Evolutionary conservation across 108 stramenopile genomes (phyloP), one percentile per base, ranked within the genome.

Genomic region (Fragilariopsis cylindrus): DNA sequence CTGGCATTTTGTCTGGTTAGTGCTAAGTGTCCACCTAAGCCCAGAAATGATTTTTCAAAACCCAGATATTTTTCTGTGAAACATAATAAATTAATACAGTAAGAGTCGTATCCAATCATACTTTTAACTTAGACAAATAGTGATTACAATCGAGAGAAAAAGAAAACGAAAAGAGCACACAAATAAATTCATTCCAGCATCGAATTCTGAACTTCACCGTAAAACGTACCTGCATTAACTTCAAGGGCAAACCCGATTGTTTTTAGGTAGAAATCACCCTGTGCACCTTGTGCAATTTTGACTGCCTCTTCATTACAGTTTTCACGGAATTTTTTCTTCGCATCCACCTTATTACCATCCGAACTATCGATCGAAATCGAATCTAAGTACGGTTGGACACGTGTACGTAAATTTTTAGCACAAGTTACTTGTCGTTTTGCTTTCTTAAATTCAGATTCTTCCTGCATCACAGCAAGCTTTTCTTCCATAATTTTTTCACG

Each of bases 231-330:
- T 30, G 84, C 88, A 67, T 90, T 87, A 9, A 91, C 79, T 72
- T 87, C 79, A 15, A 94, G 78, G 11, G 86, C 73, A 63, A 87
- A 92, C 44, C 93, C 93, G 76, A 94, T 92, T 6, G 87, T 87
- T n/a, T 81, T 82, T 21, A 89, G 73, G 77, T 90, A 94, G 18
- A 79, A 73, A 54, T 83, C 81, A 5, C 93, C 93, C 67, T 92
- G 90, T 1, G 88, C 77, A 21, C 87, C 88, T 45, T 86, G 76
- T n/a, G 85, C 88, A 58, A 94, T 94, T 68, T 90, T 84, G 11
- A 71, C 64, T 2, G 93, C 93, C 69, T 94, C 93, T 43, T 85
- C 60, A 56, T 77, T 72, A 57, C 75, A 71, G 0, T 57, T 62
- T 44, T 71, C 56, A 49, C 54, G 65, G 69, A 89, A 93, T 13